phyloP scores from a whole-genome alignment of 306 rosid species.

The Begonia fuchsioides region DNA sequence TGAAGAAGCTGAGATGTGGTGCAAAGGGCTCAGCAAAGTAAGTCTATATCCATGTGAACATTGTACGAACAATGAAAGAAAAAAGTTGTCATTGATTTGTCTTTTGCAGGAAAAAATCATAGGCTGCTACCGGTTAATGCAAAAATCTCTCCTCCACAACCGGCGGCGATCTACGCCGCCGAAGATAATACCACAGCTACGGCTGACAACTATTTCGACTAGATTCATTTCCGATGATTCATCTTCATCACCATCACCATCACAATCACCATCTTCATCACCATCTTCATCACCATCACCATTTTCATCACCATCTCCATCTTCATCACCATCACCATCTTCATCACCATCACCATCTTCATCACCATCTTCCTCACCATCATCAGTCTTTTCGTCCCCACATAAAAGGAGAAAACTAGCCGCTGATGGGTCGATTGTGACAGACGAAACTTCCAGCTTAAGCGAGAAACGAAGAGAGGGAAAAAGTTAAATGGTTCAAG shows the following conservation, averaged over 20 bases:
- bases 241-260: conserved; percentile 26
- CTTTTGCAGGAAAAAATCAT: conserved; percentile 62
- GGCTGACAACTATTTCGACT: conserved; percentile 31
- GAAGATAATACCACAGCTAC: conserved; percentile 51
- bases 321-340: conserved; percentile 26
- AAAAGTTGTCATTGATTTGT: background rate
- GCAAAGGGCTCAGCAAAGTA: conserved; percentile 87
- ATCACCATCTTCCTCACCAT: conserved; percentile 49
- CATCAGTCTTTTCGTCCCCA: conserved; percentile 26
- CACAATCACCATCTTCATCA: conserved; percentile 39
- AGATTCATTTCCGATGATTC: conserved; percentile 40
- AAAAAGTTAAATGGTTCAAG: conserved; percentile 32
- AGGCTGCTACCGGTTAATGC: conserved; percentile 70
- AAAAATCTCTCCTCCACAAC: conserved; percentile 42
- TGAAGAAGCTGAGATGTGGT: conserved; percentile 86
- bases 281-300: conserved; percentile 40
- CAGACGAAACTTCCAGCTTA: conserved; percentile 44
- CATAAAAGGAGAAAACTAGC: conserved; percentile 70
- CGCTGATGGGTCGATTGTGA: conserved; percentile 67
- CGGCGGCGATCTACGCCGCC: conserved; percentile 22
- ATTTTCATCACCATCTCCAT: conserved; percentile 26
- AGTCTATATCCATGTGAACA: conserved; percentile 12
- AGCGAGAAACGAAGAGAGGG: conserved; percentile 3
- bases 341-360: conserved; percentile 28
- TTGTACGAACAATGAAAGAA: no score